Percentiles rank a stretch among this genome's conserved stretches.
phyloP scores from a whole-genome alignment of 768 basidiomycete genomes.

The Mycena albidolilacea region DNA sequence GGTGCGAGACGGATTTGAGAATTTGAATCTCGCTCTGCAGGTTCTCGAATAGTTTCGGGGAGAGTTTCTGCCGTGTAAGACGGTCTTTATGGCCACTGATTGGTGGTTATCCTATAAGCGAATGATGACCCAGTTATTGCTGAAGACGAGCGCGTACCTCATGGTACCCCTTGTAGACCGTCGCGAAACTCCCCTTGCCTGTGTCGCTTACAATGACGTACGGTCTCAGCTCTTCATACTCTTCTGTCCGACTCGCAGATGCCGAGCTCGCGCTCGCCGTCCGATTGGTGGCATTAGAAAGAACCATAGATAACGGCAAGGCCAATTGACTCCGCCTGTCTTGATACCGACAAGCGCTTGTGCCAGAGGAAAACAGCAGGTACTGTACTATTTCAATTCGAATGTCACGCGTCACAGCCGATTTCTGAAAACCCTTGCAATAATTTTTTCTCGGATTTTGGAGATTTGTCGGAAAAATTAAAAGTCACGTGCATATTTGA shows the following conservation, averaged over 20 bases:
- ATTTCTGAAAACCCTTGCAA: no score
- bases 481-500: no score
- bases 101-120: constrained; percentile 76
- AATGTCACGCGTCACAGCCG: no score
- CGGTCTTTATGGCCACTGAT: constrained; percentile 94
- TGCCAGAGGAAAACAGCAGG: not conserved
- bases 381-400: no score
- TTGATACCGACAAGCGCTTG: not conserved
- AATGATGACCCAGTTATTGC: not conserved
- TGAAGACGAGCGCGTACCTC: constrained; percentile 65
- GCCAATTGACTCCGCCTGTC: not conserved
- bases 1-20: constrained; percentile 92
- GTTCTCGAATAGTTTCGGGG: constrained; percentile 94
- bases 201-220: constrained; percentile 85
- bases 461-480: no score
- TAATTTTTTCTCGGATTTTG: no score
- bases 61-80: constrained; percentile 86
- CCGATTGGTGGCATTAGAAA: no score
- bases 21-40: constrained; percentile 99
- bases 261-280: no score
- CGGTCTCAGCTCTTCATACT: constrained; percentile 82
- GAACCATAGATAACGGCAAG: no score
- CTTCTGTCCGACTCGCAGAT: constrained; percentile 40
- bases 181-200: constrained; percentile 95
- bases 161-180: constrained; percentile 95